Evolutionary conservation across 306 rosid genomes (phyloP).

Genomic region (Medicago truncatula): DNA sequence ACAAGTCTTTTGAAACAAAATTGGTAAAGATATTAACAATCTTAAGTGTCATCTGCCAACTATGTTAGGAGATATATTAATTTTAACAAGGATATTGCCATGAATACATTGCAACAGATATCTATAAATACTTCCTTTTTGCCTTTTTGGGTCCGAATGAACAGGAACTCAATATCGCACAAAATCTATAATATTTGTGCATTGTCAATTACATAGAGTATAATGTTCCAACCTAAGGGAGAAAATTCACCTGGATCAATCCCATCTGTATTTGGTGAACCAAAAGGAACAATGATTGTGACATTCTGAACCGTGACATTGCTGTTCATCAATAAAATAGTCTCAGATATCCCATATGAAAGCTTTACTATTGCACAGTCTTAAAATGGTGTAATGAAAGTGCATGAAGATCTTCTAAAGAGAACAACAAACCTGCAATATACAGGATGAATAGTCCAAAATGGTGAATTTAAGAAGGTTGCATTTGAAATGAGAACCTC

Average conservation of each 20-base stretch:
- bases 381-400: slow-evolving; percentile 47
- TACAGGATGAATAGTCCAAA: slow-evolving; percentile 82
- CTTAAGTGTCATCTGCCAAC: too few relatives aligned
- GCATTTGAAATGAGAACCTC: slow-evolving; percentile 67
- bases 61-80: too few relatives aligned
- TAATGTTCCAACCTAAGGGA: slow-evolving; percentile 10
- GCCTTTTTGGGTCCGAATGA: not conserved
- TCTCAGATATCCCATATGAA: slow-evolving; percentile 57
- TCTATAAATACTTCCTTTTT: too few relatives aligned
- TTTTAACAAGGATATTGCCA: too few relatives aligned
- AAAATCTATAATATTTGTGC: slow-evolving; percentile 3
- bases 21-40: too few relatives aligned
- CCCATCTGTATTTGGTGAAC: slow-evolving; percentile 79
- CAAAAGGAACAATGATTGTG: slow-evolving; percentile 68
- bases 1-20: not conserved
- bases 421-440: slow-evolving; percentile 81
- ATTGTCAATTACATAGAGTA: slow-evolving; percentile 7
- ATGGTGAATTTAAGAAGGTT: slow-evolving; percentile 74
- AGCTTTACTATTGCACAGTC: slow-evolving; percentile 51
- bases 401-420: slow-evolving; percentile 26
- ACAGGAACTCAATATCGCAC: too few relatives aligned
- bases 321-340: slow-evolving; percentile 68
- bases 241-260: slow-evolving; percentile 71
- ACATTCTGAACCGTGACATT: slow-evolving; percentile 63
- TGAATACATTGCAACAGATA: too few relatives aligned